Conservation (phyloP, 805 yeast species). For the Brettanomyces naardenensis region DNA sequence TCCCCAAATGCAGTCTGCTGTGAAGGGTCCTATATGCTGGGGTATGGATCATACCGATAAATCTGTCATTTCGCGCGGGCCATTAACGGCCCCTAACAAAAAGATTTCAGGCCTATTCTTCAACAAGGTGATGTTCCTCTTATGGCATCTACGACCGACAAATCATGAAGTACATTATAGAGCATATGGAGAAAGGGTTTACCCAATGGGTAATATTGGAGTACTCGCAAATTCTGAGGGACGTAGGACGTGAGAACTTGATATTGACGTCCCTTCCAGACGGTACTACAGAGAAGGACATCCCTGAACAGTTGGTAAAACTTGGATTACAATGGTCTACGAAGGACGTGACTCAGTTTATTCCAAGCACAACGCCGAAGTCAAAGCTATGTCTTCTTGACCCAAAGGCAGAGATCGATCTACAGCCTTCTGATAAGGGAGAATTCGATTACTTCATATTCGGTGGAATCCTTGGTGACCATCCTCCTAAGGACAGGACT, state of each 20-base stretch:
- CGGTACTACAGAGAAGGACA: constrained; percentile 48
- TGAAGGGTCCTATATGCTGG: too few relatives aligned
- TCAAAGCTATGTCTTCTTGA: constrained; percentile 72
- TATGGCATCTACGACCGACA: too few relatives aligned
- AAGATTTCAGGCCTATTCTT: too few relatives aligned
- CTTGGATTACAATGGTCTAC: constrained; percentile 79
- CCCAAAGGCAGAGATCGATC: constrained; percentile 74
- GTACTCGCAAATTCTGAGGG: constrained; percentile 73
- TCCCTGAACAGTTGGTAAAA: constrained; percentile 52
- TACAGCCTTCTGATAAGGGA: constrained; percentile 59
- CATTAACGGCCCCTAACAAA: too few relatives aligned
- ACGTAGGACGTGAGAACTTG: constrained; percentile 72
- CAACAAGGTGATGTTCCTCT: too few relatives aligned
- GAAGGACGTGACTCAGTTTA: constrained; percentile 52
- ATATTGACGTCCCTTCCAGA: constrained; percentile 69
- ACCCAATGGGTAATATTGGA: constrained; percentile 94
- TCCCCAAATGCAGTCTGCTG: too few relatives aligned
- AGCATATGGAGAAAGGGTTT: constrained; percentile 96
- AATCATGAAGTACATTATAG: constrained; percentile 93
- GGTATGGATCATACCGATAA: too few relatives aligned
- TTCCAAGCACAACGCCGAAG: constrained; percentile 34
- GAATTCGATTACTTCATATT: constrained; percentile 83
- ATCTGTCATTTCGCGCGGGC: too few relatives aligned
- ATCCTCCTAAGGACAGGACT: constrained; percentile 89
- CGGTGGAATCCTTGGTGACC: constrained; percentile 95